phyloP scores from a whole-genome alignment of 2,329 filamentous ascomycete genomes.

The Neopestalotiopsis sp. region DNA sequence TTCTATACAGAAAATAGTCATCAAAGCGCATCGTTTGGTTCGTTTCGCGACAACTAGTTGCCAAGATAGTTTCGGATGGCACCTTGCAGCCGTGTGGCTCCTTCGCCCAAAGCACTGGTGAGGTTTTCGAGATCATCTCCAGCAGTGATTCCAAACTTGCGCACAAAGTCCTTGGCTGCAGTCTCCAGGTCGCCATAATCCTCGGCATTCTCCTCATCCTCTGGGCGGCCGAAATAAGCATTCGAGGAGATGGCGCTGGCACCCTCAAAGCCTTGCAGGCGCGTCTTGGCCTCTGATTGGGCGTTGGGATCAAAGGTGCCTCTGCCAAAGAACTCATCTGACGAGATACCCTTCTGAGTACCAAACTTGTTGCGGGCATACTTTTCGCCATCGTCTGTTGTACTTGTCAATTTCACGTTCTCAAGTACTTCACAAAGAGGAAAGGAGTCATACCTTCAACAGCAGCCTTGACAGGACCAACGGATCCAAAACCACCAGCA shows the following conservation, averaged over 20 bases:
- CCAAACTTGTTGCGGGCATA: conserved; percentile 91
- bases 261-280: conserved; percentile 91
- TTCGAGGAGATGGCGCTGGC: conserved; percentile 93
- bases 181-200: conserved; percentile 90
- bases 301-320: conserved; percentile 80
- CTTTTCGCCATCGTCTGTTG: conserved; percentile 75
- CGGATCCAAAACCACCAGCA: conserved; percentile 84
- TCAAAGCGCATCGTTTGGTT: background rate
- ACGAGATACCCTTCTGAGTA: conserved; percentile 92
- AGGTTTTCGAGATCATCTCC: conserved; percentile 95
- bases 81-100: conserved; percentile 82
- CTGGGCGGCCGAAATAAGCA: conserved; percentile 56
- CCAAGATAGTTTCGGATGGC: conserved; percentile 69
- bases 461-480: conserved; percentile 74
- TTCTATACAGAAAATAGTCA: background rate
- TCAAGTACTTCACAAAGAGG: background rate
- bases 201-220: conserved; percentile 48
- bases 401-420: conserved; percentile 3
- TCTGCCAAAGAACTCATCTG: conserved; percentile 97
- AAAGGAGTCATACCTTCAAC: conserved; percentile 62
- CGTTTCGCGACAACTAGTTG: conserved; percentile 44
- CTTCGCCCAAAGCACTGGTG: conserved; percentile 81
- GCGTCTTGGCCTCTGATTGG: conserved; percentile 83
- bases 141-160: conserved; percentile 93
- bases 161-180: conserved; percentile 94